These are phyloP conservation scores for Marsdenia floribunda DNA, from an alignment of 257 asterid species.

Conservation along the genomic window DNA sequence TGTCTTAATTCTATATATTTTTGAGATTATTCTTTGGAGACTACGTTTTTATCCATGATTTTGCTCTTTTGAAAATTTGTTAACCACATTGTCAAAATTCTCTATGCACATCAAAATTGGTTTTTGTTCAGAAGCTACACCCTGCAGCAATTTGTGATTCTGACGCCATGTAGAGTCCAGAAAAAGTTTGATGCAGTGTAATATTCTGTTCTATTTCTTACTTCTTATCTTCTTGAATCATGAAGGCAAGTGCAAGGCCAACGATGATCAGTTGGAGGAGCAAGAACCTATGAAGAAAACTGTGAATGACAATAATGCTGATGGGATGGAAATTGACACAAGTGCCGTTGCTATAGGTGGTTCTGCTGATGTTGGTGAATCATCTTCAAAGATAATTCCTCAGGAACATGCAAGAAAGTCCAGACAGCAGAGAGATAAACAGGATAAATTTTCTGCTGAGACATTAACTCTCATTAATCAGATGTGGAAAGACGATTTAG, in stretches of 20 bases:
- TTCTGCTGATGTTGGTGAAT: slow-evolving; percentile 32
- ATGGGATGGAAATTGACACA: slow-evolving; percentile 31
- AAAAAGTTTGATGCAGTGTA: too few species aligned
- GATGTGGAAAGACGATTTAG: slow-evolving; percentile 54
- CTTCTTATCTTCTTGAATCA: not conserved
- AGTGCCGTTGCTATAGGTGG: slow-evolving; percentile 23
- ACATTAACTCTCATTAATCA: slow-evolving; percentile 40
- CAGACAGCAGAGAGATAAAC: slow-evolving; percentile 36
- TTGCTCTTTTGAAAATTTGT: not conserved
- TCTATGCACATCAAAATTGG: not conserved
- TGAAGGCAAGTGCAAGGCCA: slow-evolving; percentile 57
- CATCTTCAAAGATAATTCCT: slow-evolving; percentile 20
- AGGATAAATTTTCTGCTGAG: slow-evolving; percentile 31
- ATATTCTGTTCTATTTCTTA: not conserved
- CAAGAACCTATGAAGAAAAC: slow-evolving; percentile 63
- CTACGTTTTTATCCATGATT: not conserved
- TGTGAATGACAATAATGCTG: slow-evolving; percentile 37
- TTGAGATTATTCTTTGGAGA: not conserved
- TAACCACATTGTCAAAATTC: not conserved
- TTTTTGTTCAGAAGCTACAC: not conserved
- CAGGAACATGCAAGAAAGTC: slow-evolving; percentile 33
- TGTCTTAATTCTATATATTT: not conserved
- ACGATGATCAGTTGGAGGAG: slow-evolving; percentile 51
- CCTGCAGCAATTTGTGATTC: not conserved
- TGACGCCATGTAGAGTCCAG: not conserved